phyloP scores from a whole-genome alignment of 2,329 filamentous ascomycete genomes.

The Clonostachys sp. region DNA sequence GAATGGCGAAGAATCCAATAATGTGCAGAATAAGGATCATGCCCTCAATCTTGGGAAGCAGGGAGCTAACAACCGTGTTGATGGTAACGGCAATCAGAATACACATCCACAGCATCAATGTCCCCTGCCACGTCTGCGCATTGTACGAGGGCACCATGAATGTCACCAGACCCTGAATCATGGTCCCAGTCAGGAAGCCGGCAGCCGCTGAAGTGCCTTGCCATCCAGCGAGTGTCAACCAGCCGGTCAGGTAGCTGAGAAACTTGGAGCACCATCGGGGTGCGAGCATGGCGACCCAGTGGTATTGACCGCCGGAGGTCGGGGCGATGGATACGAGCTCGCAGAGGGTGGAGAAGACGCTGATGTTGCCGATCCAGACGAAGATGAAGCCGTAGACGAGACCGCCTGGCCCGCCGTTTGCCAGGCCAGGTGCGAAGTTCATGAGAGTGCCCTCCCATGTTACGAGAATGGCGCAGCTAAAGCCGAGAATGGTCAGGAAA shows the following conservation, averaged over 20 bases:
- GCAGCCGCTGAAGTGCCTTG: constrained; percentile 31
- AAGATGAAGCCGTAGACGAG: constrained; percentile 42
- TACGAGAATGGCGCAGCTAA: constrained; percentile 16
- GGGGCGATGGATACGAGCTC: constrained; percentile 50
- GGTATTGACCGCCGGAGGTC: constrained; percentile 53
- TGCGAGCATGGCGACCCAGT: constrained; percentile 52
- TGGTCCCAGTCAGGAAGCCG: constrained; percentile 34
- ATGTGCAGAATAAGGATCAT: constrained; percentile 44
- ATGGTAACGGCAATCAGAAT: constrained; percentile 39
- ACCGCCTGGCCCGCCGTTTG: constrained; percentile 21
- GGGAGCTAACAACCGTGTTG: constrained; percentile 40
- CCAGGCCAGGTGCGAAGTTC: constrained; percentile 14
- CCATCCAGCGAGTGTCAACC: constrained; percentile 41
- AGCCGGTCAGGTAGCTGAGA: constrained; percentile 45
- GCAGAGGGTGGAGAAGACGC: constrained; percentile 35
- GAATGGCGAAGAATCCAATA: constrained; percentile 22
- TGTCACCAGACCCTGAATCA: constrained; percentile 36
- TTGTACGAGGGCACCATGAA: constrained; percentile 31
- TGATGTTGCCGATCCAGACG: constrained; percentile 28
- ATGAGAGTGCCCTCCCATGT: constrained; percentile 18
- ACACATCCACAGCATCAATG: constrained; percentile 42
- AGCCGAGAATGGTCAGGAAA: constrained; percentile 14
- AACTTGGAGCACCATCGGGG: constrained; percentile 41
- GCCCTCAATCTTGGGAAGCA: constrained; percentile 45
- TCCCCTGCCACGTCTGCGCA: constrained; percentile 39